These are phyloP conservation scores for Citrus cavaleriei DNA, from an alignment of 345 rosid species.

Conservation along the genomic window DNA sequence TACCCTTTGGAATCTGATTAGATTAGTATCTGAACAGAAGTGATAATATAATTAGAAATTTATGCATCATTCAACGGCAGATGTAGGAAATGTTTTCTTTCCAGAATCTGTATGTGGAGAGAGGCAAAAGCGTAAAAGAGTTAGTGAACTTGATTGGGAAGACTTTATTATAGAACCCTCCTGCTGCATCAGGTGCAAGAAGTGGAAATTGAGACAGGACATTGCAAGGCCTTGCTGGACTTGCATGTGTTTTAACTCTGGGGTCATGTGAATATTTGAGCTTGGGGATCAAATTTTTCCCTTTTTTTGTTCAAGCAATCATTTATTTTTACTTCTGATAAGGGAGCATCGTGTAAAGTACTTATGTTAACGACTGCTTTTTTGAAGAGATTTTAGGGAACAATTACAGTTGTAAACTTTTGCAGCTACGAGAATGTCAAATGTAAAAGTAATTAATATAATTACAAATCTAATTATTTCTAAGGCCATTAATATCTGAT, in stretches of 20 bases:
- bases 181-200: conserved; percentile 68
- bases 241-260: conserved; percentile 63
- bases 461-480: neutral
- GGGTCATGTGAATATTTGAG: conserved; percentile 22
- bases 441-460: neutral
- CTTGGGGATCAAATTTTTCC: neutral
- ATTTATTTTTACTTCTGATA: neutral
- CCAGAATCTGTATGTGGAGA: conserved; percentile 18
- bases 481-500: neutral
- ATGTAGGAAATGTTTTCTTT: neutral
- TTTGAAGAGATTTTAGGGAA: neutral
- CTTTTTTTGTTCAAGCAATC: neutral
- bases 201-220: conserved; percentile 76
- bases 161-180: conserved; percentile 70
- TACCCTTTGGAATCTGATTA: neutral
- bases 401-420: neutral
- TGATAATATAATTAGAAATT: no score
- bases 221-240: conserved; percentile 61
- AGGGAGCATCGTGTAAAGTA: neutral
- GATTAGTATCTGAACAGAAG: neutral
- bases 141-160: conserved; percentile 62
- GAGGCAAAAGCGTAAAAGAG: conserved; percentile 36
- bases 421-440: neutral
- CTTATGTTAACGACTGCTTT: neutral
- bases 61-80: neutral